Percentiles rank a stretch among this genome's conserved stretches.
phyloP scores from a whole-genome alignment of 2,329 filamentous ascomycete genomes.

The Colletotrichum tropicicola region DNA sequence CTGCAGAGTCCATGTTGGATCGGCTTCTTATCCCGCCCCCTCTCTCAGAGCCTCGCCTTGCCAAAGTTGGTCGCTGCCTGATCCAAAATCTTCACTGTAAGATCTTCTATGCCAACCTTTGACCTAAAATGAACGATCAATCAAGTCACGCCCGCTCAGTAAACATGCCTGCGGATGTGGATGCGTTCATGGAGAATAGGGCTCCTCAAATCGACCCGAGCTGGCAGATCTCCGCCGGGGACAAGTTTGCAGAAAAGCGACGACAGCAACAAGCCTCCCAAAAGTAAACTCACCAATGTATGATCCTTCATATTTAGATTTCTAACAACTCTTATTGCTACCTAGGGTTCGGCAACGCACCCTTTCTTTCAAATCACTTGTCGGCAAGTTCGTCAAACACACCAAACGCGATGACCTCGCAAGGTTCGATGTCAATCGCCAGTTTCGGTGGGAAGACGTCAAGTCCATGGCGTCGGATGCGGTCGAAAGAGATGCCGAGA shows the following conservation, averaged over 20 bases:
- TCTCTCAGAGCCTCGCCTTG: too few species aligned
- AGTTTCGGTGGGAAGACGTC: constrained; percentile 9
- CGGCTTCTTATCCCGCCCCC: too few species aligned
- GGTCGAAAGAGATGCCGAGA: not conserved
- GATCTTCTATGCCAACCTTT: too few species aligned
- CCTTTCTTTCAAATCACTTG: not conserved
- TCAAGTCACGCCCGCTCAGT: not conserved
- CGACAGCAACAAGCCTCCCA: not conserved
- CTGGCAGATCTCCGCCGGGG: not conserved
- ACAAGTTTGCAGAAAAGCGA: not conserved
- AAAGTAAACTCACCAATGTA: too few species aligned
- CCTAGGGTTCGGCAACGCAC: not conserved
- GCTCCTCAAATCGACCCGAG: not conserved
- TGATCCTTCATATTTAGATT: not conserved
- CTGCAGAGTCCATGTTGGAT: too few species aligned
- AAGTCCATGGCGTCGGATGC: not conserved
- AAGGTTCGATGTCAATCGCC: not conserved
- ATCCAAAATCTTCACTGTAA: too few species aligned
- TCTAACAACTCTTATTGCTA: too few species aligned
- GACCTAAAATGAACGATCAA: not conserved
- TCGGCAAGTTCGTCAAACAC: not conserved
- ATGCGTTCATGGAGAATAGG: not conserved
- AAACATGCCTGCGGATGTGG: not conserved
- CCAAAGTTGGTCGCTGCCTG: too few species aligned
- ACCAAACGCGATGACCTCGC: not conserved